Conservation (phyloP, 192 early-diverging fungal species). For the Coemansia nantahalensis region DNA sequence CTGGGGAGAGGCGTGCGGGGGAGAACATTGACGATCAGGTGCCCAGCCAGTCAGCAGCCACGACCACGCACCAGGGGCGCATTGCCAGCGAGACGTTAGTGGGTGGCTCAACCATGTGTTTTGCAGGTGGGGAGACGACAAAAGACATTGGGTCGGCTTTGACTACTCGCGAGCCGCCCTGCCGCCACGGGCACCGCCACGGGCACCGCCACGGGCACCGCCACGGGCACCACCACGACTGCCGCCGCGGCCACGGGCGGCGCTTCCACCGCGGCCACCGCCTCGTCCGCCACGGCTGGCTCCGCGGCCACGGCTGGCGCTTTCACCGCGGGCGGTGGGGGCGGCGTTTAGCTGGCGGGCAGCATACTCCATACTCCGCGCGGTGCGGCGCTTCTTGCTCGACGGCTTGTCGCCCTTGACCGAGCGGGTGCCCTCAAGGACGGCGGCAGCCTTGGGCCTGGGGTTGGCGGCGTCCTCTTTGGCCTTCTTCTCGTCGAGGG, state of each 20-base stretch:
- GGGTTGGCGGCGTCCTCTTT: slow-evolving; percentile 6
- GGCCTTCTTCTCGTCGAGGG: slow-evolving; percentile 30
- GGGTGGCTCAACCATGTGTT: too few species aligned
- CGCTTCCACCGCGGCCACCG: too few species aligned
- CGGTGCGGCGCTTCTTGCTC: slow-evolving; percentile 48
- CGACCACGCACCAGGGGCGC: too few species aligned
- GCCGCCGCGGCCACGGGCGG: neutral
- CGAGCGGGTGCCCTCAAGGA: slow-evolving; percentile 58
- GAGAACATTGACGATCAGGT: too few species aligned
- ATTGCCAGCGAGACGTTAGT: too few species aligned
- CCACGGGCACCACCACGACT: slow-evolving; percentile 7
- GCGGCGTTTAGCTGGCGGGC: slow-evolving; percentile 21
- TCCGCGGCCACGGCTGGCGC: too few species aligned
- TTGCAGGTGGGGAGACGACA: too few species aligned
- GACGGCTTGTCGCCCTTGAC: slow-evolving; percentile 53
- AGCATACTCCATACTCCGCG: slow-evolving; percentile 34
- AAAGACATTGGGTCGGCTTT: too few species aligned
- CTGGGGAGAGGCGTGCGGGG: too few species aligned
- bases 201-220: neutral
- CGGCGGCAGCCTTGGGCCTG: slow-evolving; percentile 9
- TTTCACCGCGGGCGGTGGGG: neutral
- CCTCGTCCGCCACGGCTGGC: too few species aligned
- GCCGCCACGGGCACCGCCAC: neutral
- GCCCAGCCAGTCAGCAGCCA: too few species aligned
- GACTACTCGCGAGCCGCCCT: neutral